These are phyloP conservation scores for Colletotrichum sp. DNA, from an alignment of 2,329 filamentous ascomycete species.

Conservation along the genomic window DNA sequence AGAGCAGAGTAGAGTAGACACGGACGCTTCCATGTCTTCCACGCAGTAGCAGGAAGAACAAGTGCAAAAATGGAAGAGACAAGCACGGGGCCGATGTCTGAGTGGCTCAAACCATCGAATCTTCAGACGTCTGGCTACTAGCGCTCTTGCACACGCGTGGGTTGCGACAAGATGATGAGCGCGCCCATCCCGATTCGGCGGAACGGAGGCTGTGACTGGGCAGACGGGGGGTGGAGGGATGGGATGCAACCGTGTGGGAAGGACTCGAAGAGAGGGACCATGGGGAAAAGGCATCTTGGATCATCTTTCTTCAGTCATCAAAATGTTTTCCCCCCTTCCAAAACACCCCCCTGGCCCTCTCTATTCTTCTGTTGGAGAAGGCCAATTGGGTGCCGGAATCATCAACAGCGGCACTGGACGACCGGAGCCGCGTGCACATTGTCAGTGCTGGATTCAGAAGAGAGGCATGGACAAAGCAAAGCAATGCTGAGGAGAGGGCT, in stretches of 20 bases:
- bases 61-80: background rate
- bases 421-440: background rate
- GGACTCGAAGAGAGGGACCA: background rate
- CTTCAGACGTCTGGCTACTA: slow-evolving; percentile 14
- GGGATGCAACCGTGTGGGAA: background rate
- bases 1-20: background rate
- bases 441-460: background rate
- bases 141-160: background rate
- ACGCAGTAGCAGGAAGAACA: background rate
- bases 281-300: background rate
- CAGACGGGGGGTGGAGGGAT: background rate
- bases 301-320: background rate
- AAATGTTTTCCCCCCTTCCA: background rate
- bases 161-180: background rate
- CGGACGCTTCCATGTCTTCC: background rate
- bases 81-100: background rate
- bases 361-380: background rate
- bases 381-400: background rate
- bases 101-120: slow-evolving; percentile 16
- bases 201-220: slow-evolving; percentile 13
- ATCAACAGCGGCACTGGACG: background rate
- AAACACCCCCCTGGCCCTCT: background rate
- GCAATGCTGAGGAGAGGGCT: background rate
- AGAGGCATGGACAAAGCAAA: background rate
- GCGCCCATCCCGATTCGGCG: slow-evolving; percentile 21